Evolutionary conservation across 2,329 filamentous ascomycete genomes (phyloP), one percentile per base, ranked within the genome.

Genomic region (Arthrinium phaeospermum): DNA sequence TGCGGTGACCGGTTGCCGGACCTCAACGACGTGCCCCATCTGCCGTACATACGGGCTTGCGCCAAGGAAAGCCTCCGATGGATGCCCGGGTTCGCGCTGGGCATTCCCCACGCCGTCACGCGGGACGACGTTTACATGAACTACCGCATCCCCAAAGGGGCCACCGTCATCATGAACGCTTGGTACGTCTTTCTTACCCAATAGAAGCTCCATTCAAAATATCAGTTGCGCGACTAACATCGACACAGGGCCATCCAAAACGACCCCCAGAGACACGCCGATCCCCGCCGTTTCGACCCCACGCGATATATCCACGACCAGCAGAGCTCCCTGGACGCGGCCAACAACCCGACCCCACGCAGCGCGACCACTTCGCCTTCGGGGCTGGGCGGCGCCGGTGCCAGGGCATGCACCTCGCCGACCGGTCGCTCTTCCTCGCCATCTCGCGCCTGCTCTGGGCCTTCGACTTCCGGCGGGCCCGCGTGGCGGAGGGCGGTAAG

Each of bases 321-420:
- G 30, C 75, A 75, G 51, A 74, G 49, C 3, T 73, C 67, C 71
- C 80, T 76, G 44, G 79, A 80, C 45, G 75, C 79, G 1, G 76
- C 77, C 71, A 77, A 76, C 71, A 73, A 83, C 24, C 73, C 82
- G 82, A 85, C 70, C 78, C 80, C 0, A 78, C 79, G 0, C 82
- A 87, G 76, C 82, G 87, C 19, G 88, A 89, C 68, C 84, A 86
- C 13, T 89, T 88, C 77, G 84, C 82, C 0, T 91, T 89, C 71
- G 88, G 89, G 27, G 86, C 85, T 13, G 89, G 89, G 1, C 82
- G 88, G 6, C 83, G 89, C 37, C 83, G 89, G 49, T 91, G 89
- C 76, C 88, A 85, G 0, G 89, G 89, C 0, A 86, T 88, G 41
- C 86, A 89, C 69, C 81, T 91, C 2, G 87, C 86, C 0, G 85